Evolutionary conservation across 2,329 filamentous ascomycete species (phyloP), one percentile per base, ranked within the genome.

Genomic region (Cadophora sp.): DNA sequence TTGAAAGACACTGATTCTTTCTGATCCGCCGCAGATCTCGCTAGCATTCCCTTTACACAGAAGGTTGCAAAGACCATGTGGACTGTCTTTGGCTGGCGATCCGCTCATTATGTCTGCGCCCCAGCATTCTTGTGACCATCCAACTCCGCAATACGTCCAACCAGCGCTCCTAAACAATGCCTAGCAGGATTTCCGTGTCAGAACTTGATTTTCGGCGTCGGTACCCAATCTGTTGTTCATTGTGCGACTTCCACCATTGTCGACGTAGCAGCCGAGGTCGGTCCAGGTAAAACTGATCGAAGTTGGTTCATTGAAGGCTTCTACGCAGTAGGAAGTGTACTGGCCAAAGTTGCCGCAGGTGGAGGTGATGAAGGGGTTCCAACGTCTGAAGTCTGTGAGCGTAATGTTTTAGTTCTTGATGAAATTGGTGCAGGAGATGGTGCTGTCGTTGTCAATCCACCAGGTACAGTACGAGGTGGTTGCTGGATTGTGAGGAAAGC

Each of bases 1-100:
- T 55, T 55, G 5, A n/a, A 31, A 62, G 37, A 62, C 40, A 50
- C 50, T 62, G 11, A 62, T 26, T 24, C 40, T 26, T 29, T 31
- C 43, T 48, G 60, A 26, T 50, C 60, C 60, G n/a, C 60, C 60
- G 26, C 60, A 62, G 19, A 50, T 62, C 40, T 62, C 27, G 26
- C 24, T 43, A 31, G 60, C 40, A 34, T 62, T 62, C 16, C 40
- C 60, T 26, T 29, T 29, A 24, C 60, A 62, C n/a, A 26, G 9
- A 40, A 62, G 37, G 60, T 62, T 62, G 40, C 40, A 62, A 43
- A 55, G 51, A 55, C 60, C 27, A 19, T 16, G 3, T 50, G 40
- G 14, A 31, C 60, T 43, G 24, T 62, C 60, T 37, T 40, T 16
- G 24, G 40, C 60, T 24, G 46, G 37, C 26, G 11, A 40, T 62